phyloP scores from a whole-genome alignment of 176 grass and related monocot genomes.

The barley (Hordeum vulgare) region MorexV3_pseudomolecules_assembly NC_058519.1:91248009-91248508 shows the following conservation, averaged over 20 bases:
- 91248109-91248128: constrained; percentile 90
- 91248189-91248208: constrained; percentile 45
- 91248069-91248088: constrained; percentile 79
- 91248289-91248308: constrained; percentile 41
- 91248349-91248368: constrained; percentile 72
- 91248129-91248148: constrained; percentile 90
- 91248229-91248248: constrained; percentile 87
- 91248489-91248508: constrained; percentile 81
- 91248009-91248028: constrained; percentile 88
- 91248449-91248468: constrained; percentile 83
- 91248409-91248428: constrained; percentile 40
- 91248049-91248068: constrained; percentile 72
- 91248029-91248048: constrained; percentile 98
- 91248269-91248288: constrained; percentile 59
- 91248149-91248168: constrained; percentile 96
- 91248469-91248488: constrained; percentile 79
- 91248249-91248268: constrained; percentile 84
- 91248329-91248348: constrained; percentile 69
- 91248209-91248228: constrained; percentile 33
- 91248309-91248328: constrained; percentile 40
- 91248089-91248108: constrained; percentile 62
- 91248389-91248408: constrained; percentile 36
- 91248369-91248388: constrained; percentile 25
- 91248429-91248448: constrained; percentile 74
- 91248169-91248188: constrained; percentile 71